A percentile compares a stretch with the other conserved stretches of the same genome.
Evolutionary conservation across 202 grass and related monocot genomes (phyloP).

Genomic region (Bolboschoenoplectus hybrid): DNA sequence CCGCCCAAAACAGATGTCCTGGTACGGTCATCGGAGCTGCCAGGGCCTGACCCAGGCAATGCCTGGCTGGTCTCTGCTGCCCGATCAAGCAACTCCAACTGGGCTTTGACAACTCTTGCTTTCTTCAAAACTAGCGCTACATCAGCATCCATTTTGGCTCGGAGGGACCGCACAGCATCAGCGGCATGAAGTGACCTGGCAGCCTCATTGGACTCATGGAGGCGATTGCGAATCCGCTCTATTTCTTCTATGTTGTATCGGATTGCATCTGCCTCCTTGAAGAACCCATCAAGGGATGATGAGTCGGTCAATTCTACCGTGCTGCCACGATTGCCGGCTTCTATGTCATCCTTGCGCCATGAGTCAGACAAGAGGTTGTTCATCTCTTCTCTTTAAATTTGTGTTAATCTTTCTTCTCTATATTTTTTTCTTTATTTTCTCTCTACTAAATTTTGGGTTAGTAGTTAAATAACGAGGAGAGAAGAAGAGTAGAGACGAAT

Average conservation of each 20-base stretch:
- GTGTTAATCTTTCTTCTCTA: slow-evolving; percentile 1
- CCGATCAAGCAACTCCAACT: slow-evolving; percentile 74
- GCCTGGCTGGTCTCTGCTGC: slow-evolving; percentile 71
- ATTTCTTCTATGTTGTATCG: slow-evolving; percentile 76
- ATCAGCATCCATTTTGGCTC: slow-evolving; percentile 70
- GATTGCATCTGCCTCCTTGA: slow-evolving; percentile 79
- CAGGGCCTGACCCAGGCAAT: slow-evolving; percentile 52
- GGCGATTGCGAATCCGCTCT: slow-evolving; percentile 57
- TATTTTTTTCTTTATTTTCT: not conserved
- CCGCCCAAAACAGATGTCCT: slow-evolving; percentile 61
- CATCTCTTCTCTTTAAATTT: slow-evolving; percentile 44
- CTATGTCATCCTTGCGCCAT: slow-evolving; percentile 57
- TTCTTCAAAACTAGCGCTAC: slow-evolving; percentile 63
- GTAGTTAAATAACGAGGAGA: slow-evolving; percentile 23
- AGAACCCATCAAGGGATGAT: slow-evolving; percentile 65
- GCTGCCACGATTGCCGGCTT: slow-evolving; percentile 35
- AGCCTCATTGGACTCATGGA: slow-evolving; percentile 72
- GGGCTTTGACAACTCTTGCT: slow-evolving; percentile 80
- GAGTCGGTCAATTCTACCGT: slow-evolving; percentile 45
- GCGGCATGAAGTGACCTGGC: slow-evolving; percentile 69
- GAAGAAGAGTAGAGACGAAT: not conserved
- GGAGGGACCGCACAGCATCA: slow-evolving; percentile 57
- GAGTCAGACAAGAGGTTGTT: slow-evolving; percentile 78
- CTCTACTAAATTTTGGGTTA: slow-evolving; percentile 6
- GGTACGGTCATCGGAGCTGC: slow-evolving; percentile 64